These are phyloP conservation scores for Claviceps humidiphila DNA, from an alignment of 2,329 filamentous ascomycete genomes.

Conservation along the genomic window DNA sequence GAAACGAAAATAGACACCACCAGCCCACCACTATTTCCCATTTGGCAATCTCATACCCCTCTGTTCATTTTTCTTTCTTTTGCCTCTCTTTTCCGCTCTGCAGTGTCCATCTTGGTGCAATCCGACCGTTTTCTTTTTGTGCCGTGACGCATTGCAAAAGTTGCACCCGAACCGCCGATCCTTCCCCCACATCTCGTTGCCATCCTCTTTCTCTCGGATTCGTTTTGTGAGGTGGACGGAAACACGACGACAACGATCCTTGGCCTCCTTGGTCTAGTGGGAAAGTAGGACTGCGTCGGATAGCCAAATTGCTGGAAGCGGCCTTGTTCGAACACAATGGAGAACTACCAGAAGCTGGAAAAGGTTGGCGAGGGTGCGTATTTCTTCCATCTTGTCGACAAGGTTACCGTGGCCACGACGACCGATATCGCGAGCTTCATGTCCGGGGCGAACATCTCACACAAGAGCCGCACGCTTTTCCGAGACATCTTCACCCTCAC, in stretches of 20 bases:
- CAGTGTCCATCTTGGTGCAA: background rate
- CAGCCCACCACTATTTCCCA: background rate
- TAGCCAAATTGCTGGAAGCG: background rate
- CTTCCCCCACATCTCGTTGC: background rate
- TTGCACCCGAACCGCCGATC: background rate
- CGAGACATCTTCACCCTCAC: background rate
- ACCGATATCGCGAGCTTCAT: background rate
- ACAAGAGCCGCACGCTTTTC: no score
- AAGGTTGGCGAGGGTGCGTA: conserved; percentile 84
- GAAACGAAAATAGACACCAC: background rate
- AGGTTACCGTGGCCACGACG: background rate
- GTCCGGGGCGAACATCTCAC: background rate
- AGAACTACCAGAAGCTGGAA: conserved; percentile 93
- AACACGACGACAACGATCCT: background rate
- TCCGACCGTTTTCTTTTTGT: background rate
- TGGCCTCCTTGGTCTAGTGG: background rate
- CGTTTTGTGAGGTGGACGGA: background rate
- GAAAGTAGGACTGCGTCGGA: background rate
- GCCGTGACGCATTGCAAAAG: background rate
- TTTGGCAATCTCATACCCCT: background rate
- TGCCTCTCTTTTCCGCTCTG: no score
- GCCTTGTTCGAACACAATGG: conserved; percentile 42
- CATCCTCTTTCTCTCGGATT: background rate
- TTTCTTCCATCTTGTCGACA: background rate
- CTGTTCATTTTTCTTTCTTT: background rate